These are phyloP conservation scores for Smittium culicis DNA, from an alignment of 371 early-diverging fungal genomes.

Conservation along the genomic window DNA sequence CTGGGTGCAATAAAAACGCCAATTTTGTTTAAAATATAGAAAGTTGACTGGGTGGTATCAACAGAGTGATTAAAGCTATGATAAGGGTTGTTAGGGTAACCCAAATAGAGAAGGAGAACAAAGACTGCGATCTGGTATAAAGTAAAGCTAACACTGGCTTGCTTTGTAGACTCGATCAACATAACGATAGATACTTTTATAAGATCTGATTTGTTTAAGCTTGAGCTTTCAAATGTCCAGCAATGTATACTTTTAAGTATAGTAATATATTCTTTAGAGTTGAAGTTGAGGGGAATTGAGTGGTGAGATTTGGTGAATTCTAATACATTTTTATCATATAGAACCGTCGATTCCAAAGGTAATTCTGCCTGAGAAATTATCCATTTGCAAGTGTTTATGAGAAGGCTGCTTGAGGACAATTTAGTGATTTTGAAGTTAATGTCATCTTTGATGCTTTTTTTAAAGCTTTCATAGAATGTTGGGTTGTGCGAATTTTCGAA, in stretches of 20 bases:
- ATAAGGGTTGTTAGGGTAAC: conserved; percentile 63
- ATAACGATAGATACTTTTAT: conserved; percentile 6
- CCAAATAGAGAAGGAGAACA: conserved; percentile 41
- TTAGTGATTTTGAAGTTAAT: not conserved
- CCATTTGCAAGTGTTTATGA: not conserved
- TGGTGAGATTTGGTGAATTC: not conserved
- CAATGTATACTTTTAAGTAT: not conserved
- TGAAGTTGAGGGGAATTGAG: not conserved
- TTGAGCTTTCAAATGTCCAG: conserved; percentile 7
- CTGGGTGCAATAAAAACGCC: conserved; percentile 32
- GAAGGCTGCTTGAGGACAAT: not conserved
- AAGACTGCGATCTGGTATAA: conserved; percentile 32
- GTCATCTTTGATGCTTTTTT: not conserved
- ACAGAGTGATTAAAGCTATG: conserved; percentile 78
- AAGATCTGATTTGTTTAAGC: not conserved
- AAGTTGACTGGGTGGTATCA: conserved; percentile 69
- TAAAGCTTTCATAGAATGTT: not conserved
- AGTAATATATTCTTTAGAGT: conserved; percentile 4
- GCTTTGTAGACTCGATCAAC: conserved; percentile 3
- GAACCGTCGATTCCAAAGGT: not conserved
- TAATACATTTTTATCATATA: not conserved
- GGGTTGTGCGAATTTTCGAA: not conserved
- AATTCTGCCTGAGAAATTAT: not conserved
- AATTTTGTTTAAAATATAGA: conserved; percentile 48
- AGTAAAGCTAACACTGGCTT: conserved; percentile 8